phyloP scores from a whole-genome alignment of 208 protist species.

The Wallacemonas sp. region DNA sequence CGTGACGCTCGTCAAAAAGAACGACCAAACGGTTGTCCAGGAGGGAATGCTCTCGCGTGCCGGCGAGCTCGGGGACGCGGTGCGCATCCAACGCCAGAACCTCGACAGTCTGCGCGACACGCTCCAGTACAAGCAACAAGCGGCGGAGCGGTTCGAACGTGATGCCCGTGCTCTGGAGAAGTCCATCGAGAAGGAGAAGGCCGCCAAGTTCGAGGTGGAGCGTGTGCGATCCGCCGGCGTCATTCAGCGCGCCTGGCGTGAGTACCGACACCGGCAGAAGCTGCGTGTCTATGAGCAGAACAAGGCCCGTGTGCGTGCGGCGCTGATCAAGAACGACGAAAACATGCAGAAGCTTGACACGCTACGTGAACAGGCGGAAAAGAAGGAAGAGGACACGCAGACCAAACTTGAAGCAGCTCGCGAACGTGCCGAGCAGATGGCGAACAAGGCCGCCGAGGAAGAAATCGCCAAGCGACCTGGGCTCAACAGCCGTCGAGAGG shows the following conservation, averaged over 20 bases:
- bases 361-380: slow-evolving; percentile 20
- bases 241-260: slow-evolving; percentile 50
- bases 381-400: slow-evolving; percentile 29
- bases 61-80: slow-evolving; percentile 70
- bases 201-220: slow-evolving; percentile 15
- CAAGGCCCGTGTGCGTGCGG: slow-evolving; percentile 26
- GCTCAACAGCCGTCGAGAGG: slow-evolving; percentile 18
- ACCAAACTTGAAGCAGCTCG: slow-evolving; percentile 13
- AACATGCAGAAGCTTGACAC: slow-evolving; percentile 24
- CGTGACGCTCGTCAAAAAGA: slow-evolving; percentile 87
- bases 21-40: slow-evolving; percentile 76
- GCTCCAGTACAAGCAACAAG: slow-evolving; percentile 64
- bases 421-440: slow-evolving; percentile 17
- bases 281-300: slow-evolving; percentile 40
- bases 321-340: slow-evolving; percentile 6
- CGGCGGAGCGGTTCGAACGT: slow-evolving; percentile 50
- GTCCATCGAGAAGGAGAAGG: slow-evolving; percentile 28
- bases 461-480: slow-evolving; percentile 13
- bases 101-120: slow-evolving; percentile 78
- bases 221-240: slow-evolving; percentile 49
- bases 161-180: slow-evolving; percentile 42
- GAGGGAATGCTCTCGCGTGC: slow-evolving; percentile 64
- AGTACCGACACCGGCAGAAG: slow-evolving; percentile 30
- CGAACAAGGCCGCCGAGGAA: slow-evolving; percentile 18
- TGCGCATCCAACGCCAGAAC: slow-evolving; percentile 79